A percentile compares a stretch with the other conserved stretches of the same genome.
phyloP scores from a whole-genome alignment of 345 rosid genomes.

The Syzygium aromaticum region DNA sequence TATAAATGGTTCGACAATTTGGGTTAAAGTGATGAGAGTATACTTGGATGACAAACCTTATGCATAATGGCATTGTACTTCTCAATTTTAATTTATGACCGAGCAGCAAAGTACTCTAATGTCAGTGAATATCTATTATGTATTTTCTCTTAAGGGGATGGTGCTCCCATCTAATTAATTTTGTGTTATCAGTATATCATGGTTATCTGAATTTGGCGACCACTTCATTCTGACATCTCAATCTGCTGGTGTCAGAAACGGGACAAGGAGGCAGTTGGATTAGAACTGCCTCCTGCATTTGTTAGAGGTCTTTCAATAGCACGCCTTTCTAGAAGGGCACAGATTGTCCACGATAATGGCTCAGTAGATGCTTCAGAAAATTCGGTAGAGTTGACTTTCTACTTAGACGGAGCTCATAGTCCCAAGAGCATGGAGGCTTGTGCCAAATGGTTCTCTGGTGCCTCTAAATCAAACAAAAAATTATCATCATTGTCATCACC shows the following conservation, averaged over 20 bases:
- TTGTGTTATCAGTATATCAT: not conserved
- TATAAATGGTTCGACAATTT: not conserved
- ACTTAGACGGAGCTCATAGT: constrained; percentile 97
- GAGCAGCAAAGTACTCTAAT: not conserved
- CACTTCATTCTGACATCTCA: constrained; percentile 2
- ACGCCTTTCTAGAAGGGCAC: constrained; percentile 72
- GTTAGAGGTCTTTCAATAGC: constrained; percentile 78
- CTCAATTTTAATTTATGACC: not conserved
- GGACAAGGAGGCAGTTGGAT: constrained; percentile 29
- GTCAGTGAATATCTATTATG: not conserved
- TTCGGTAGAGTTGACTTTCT: constrained; percentile 59
- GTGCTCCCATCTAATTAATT: not conserved
- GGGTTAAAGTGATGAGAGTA: not conserved
- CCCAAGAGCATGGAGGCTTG: constrained; percentile 97
- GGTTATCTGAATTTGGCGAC: not conserved
- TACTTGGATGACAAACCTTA: not conserved
- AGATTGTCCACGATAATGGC: constrained; percentile 46
- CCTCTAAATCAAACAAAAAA: constrained; percentile 26
- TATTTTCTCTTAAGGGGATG: not conserved
- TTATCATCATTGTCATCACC: constrained; percentile 10
- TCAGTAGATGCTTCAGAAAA: constrained; percentile 19
- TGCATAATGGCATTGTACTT: not conserved
- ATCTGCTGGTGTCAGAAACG: constrained; percentile 12
- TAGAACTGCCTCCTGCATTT: constrained; percentile 52
- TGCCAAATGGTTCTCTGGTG: constrained; percentile 74